These are phyloP conservation scores for Peronospora farinosa DNA, from an alignment of 352 stramenopile species.

Conservation along the genomic window DNA sequence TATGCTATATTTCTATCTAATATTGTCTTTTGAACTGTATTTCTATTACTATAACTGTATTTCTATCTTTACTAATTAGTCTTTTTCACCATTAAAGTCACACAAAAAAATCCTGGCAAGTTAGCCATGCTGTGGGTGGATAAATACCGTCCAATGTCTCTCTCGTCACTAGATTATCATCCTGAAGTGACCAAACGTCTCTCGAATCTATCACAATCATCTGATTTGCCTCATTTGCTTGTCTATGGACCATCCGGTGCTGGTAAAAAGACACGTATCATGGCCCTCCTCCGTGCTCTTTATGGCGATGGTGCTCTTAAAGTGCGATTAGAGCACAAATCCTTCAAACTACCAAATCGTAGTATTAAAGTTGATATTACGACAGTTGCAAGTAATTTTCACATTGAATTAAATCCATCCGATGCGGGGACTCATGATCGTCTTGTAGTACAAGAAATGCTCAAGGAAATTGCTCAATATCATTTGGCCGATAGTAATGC, in stretches of 20 bases:
- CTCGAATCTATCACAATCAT: slow-evolving; percentile 58
- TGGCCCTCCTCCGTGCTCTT: slow-evolving; percentile 91
- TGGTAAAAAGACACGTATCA: slow-evolving; percentile 98
- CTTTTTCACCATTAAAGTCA: too few species aligned
- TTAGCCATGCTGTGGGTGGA: slow-evolving; percentile 94
- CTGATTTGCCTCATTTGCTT: slow-evolving; percentile 94
- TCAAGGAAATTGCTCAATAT: slow-evolving; percentile 98
- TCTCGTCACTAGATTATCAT: slow-evolving; percentile 93
- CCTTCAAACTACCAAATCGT: slow-evolving; percentile 88
- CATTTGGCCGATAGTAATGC: slow-evolving; percentile 73
- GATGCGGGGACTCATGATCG: slow-evolving; percentile 96
- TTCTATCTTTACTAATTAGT: too few species aligned
- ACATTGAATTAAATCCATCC: slow-evolving; percentile 98
- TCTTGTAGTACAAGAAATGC: slow-evolving; percentile 97
- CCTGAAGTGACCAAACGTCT: slow-evolving; percentile 89
- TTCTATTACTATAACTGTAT: too few species aligned
- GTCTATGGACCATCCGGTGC: slow-evolving; percentile 97
- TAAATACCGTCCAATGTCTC: slow-evolving; percentile 93
- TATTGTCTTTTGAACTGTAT: too few species aligned
- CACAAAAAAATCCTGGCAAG: too few species aligned
- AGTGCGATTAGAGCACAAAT: slow-evolving; percentile 81
- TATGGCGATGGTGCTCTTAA: slow-evolving; percentile 94
- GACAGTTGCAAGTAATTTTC: slow-evolving; percentile 96
- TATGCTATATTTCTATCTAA: too few species aligned
- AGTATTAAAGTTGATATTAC: slow-evolving; percentile 95